phyloP scores from a whole-genome alignment of 1,284 basidiomycete genomes.

The Meira miltonrushii region DNA sequence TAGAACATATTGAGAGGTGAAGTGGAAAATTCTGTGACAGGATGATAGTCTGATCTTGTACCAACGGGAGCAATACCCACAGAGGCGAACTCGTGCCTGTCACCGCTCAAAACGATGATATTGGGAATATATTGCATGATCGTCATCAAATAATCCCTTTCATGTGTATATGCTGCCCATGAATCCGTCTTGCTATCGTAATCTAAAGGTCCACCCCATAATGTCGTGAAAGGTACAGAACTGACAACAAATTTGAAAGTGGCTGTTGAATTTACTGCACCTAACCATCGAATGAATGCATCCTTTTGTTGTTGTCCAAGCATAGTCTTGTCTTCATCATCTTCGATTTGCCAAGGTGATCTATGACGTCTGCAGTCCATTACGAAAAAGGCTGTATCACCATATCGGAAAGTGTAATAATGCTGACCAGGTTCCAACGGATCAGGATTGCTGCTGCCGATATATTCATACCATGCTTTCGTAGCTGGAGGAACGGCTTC shows the following conservation, averaged over 20 bases:
- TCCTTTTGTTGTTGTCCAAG: constrained; percentile 66
- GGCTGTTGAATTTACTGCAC: constrained; percentile 65
- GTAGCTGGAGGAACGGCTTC: constrained; percentile 60
- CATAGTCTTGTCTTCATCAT: constrained; percentile 62
- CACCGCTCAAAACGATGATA: constrained; percentile 60
- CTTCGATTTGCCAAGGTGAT: constrained; percentile 53
- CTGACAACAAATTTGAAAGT: constrained; percentile 76
- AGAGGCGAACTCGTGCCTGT: constrained; percentile 74
- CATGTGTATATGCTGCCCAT: constrained; percentile 67
- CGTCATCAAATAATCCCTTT: constrained; percentile 56
- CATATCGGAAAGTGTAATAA: constrained; percentile 60
- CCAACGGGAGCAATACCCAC: constrained; percentile 29
- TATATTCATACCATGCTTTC: constrained; percentile 65
- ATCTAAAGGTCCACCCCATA: constrained; percentile 62
- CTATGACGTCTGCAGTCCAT: constrained; percentile 70
- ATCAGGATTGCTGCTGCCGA: constrained; percentile 65
- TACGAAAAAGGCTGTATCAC: constrained; percentile 72
- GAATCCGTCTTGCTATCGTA: constrained; percentile 62
- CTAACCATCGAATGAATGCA: constrained; percentile 63
- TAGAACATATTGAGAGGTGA: constrained; percentile 62
- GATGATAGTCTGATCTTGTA: constrained; percentile 43
- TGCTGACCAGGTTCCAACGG: constrained; percentile 57
- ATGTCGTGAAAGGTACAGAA: constrained; percentile 70
- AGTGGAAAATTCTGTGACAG: constrained; percentile 61
- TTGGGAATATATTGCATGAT: constrained; percentile 63